Conservation (phyloP, 768 basidiomycete species). For the Mycena kentingensis region DNA sequence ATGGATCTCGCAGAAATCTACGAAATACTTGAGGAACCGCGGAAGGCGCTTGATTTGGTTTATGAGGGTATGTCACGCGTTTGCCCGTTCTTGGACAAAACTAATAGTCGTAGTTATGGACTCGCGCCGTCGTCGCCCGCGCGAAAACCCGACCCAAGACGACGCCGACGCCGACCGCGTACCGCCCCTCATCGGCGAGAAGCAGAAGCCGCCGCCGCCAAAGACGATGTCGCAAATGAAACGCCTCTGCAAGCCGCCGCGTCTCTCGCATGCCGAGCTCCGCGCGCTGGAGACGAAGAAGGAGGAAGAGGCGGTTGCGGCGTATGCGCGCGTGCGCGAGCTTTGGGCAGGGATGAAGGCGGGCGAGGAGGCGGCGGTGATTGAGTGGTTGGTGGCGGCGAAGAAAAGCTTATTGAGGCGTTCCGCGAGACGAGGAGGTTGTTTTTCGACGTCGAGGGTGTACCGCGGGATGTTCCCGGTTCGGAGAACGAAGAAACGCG, state of each 20-base stretch:
- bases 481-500: constrained; percentile 22
- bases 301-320: constrained; percentile 62
- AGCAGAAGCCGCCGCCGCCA: constrained; percentile 36
- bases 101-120: constrained; percentile 64
- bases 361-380: constrained; percentile 52
- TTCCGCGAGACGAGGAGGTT: constrained; percentile 86
- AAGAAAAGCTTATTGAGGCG: constrained; percentile 84
- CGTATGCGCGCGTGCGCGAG: constrained; percentile 61
- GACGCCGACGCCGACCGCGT: not conserved
- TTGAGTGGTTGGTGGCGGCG: constrained; percentile 81
- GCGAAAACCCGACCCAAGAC: not conserved
- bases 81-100: no score
- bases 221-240: constrained; percentile 1
- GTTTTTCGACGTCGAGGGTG: constrained; percentile 78
- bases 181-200: constrained; percentile 8
- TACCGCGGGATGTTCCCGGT: constrained; percentile 32
- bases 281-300: constrained; percentile 64
- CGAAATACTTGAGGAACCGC: constrained; percentile 78
- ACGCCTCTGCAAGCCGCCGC: constrained; percentile 29
- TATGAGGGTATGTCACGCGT: constrained; percentile 85
- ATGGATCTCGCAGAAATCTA: constrained; percentile 90
- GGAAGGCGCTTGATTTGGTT: constrained; percentile 81
- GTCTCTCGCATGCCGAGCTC: constrained; percentile 60
- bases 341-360: constrained; percentile 59
- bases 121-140: constrained; percentile 52